Evolutionary conservation across 768 basidiomycete species (phyloP), one percentile per base, ranked within the genome.

Genomic region (Tremella fuciformis): DNA sequence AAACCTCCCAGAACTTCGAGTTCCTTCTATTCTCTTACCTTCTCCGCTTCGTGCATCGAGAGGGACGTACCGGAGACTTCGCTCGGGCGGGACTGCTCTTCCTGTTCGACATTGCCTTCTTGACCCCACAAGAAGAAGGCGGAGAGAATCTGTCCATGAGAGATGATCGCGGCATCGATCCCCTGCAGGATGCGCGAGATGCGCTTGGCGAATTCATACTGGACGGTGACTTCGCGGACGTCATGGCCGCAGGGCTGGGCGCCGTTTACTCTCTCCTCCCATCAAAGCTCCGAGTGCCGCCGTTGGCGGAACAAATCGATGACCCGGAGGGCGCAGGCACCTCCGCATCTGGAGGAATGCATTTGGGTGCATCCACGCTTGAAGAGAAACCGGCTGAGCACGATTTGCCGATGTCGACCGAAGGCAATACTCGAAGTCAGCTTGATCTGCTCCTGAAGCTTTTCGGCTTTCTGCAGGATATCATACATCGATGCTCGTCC

Each of bases 191-290:
- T 70, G 89, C 91, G 0, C 88, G 88, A 0, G 80, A 93, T 42
- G 88, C 89, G 8, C 80, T 98, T 39, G 90, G 90, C 18, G 91
- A 93, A 72, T 96, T 91, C 73, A 89, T 97, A 52, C 82, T 96
- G 16, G 90, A 94, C 69, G 90, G 92, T n/a, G 94, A 97, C 77
- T 94, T 96, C 75, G 90, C 91, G n/a, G 92, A 97, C 63, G 94
- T 98, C 11, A 83, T 98, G 47, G 91, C 87, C 16, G 94, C 94
- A 2, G 91, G 92, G 15, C 76, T 98, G 11, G 87, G 91, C 2
- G 94, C 94, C 0, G 88, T 94, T 1, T 97, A 94, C 71, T 96
- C 91, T 1, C 78, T 91, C 1, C 80, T 98, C 11, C 94, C 94
- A 0, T 84, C 85, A 18, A 96, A 96, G 77, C 81, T 98, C 41